These are phyloP conservation scores for Cladosporium austrohemisphaericum DNA, from an alignment of 2,329 filamentous ascomycete species.

Conservation along the genomic window DNA sequence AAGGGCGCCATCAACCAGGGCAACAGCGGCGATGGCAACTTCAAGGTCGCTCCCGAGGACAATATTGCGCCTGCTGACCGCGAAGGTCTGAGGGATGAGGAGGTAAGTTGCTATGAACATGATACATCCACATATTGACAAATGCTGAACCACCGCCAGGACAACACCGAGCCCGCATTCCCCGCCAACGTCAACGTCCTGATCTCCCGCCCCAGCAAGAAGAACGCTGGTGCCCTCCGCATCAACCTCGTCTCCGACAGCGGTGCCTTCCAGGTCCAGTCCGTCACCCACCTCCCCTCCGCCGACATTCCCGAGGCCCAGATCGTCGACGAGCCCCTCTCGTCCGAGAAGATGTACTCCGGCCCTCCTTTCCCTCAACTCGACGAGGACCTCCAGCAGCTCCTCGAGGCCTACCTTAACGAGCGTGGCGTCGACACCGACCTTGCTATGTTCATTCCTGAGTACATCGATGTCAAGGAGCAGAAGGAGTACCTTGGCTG, in stretches of 20 bases:
- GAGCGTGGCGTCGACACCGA: constrained; percentile 86
- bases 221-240: constrained; percentile 69
- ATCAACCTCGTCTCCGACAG: constrained; percentile 85
- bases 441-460: constrained; percentile 84
- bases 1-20: constrained; percentile 56
- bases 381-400: constrained; percentile 89
- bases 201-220: constrained; percentile 77
- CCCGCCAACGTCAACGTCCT: constrained; percentile 81
- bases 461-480: constrained; percentile 98
- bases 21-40: constrained; percentile 47
- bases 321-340: constrained; percentile 46
- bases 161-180: constrained; percentile 42
- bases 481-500: constrained; percentile 93
- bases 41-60: constrained; percentile 56
- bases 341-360: constrained; percentile 70
- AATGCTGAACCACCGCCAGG: not conserved
- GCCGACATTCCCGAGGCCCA: constrained; percentile 71
- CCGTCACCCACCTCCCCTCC: constrained; percentile 82
- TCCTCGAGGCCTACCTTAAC: constrained; percentile 90
- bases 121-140: constrained; percentile 44
- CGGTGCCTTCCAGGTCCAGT: constrained; percentile 81
- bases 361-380: constrained; percentile 91
- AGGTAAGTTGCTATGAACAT: constrained; percentile 27
- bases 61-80: constrained; percentile 54
- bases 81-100: constrained; percentile 55